These are phyloP conservation scores for Monosiga brevicollis DNA, from an alignment of 78 protist genomes.

Conservation along the genomic window DNA sequence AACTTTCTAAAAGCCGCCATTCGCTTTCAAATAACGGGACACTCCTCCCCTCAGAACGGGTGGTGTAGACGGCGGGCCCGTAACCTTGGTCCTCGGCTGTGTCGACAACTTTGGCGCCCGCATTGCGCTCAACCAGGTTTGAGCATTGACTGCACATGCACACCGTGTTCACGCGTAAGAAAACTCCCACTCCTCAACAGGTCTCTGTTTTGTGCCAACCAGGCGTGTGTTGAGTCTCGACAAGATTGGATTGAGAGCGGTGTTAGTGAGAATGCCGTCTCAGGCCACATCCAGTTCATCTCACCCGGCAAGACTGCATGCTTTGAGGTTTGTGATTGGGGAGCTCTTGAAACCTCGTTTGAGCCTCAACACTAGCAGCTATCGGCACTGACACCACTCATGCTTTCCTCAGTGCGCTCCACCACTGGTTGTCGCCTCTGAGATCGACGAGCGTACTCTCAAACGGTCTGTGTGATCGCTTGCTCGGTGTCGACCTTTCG, in stretches of 20 bases:
- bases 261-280: conserved; percentile 93
- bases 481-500: no score
- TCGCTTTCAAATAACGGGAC: no score
- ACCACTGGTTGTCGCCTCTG: conserved; percentile 88
- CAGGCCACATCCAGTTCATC: conserved; percentile 91
- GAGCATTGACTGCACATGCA: no score
- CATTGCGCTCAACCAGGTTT: conserved; percentile 54
- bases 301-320: conserved; percentile 75
- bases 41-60: background rate
- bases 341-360: no score
- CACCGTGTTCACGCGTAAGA: no score
- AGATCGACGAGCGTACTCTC: conserved; percentile 65
- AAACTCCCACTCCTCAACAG: no score
- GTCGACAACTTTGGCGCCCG: conserved; percentile 93
- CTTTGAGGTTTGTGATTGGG: conserved; percentile 55
- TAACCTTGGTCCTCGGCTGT: conserved; percentile 82
- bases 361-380: no score
- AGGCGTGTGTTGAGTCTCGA: conserved; percentile 57
- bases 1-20: no score
- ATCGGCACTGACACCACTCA: background rate
- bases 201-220: no score
- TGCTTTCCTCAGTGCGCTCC: conserved; percentile 73
- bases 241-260: conserved; percentile 92
- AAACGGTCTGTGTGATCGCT: conserved; percentile 49
- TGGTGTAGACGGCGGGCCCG: conserved; percentile 20